Conservation (phyloP, 1,284 basidiomycete genomes). For the Ustilago hordei region DNA sequence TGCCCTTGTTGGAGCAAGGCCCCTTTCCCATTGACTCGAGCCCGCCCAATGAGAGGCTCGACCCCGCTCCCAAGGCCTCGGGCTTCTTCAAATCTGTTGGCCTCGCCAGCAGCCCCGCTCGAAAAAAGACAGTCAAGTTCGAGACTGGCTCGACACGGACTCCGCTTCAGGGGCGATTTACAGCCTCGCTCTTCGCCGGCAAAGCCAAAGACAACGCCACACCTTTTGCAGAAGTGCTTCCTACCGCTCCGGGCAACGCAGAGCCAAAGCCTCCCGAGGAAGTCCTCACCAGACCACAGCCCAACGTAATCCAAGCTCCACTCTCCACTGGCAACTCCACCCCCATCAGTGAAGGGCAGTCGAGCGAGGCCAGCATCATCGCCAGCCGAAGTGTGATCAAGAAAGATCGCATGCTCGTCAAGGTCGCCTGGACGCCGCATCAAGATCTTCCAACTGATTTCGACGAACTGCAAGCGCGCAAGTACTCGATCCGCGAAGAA, state of each 20-base stretch:
- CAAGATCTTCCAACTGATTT: conserved; percentile 75
- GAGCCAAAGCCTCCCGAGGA: conserved; percentile 54
- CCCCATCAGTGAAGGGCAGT: conserved; percentile 9
- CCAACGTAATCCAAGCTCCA: conserved; percentile 11
- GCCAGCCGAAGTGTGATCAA: conserved; percentile 56
- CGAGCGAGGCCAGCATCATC: conserved; percentile 34
- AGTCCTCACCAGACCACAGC: conserved; percentile 57
- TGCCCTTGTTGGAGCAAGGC: conserved; percentile 32
- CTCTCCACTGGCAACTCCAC: conserved; percentile 1
- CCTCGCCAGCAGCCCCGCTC: conserved; percentile 8
- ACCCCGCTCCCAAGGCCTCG: background rate
- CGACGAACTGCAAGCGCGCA: conserved; percentile 76
- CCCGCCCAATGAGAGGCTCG: conserved; percentile 10
- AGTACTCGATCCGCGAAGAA: conserved; percentile 75
- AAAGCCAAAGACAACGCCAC: conserved; percentile 15
- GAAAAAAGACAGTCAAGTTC: conserved; percentile 55
- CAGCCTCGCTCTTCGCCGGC: conserved; percentile 45
- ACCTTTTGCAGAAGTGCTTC: background rate
- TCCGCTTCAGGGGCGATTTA: conserved; percentile 29
- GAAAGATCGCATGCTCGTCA: conserved; percentile 86
- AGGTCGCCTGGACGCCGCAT: conserved; percentile 76
- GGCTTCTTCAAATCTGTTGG: conserved; percentile 27
- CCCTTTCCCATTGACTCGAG: conserved; percentile 36
- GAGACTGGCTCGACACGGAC: conserved; percentile 29
- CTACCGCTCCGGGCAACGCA: conserved; percentile 41